Percentiles rank a stretch among this genome's conserved stretches.
Conservation (phyloP, 2,329 filamentous ascomycete species). For the Exophiala dermatitidis region DNA sequence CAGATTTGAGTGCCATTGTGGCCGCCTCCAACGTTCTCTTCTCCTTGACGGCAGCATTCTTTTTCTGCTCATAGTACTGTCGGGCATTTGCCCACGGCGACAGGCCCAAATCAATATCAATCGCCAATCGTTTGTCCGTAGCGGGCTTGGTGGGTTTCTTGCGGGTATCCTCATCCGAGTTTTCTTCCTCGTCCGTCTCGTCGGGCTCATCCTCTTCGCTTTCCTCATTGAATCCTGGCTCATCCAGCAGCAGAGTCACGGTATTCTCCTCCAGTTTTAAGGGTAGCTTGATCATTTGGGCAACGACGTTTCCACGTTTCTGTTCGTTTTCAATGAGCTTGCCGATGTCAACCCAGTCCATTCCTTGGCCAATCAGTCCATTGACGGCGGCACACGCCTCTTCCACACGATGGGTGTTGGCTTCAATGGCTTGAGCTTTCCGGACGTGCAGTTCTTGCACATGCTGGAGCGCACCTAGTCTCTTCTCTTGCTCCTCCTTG, state of each 20-base stretch:
- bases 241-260: constrained; percentile 70
- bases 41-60: constrained; percentile 74
- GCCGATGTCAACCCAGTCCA: constrained; percentile 94
- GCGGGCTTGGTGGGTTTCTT: constrained; percentile 23
- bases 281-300: constrained; percentile 76
- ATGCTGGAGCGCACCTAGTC: constrained; percentile 75
- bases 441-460: constrained; percentile 74
- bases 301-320: constrained; percentile 71
- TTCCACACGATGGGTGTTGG: constrained; percentile 82
- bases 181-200: constrained; percentile 45
- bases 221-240: constrained; percentile 58
- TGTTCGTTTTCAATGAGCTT: constrained; percentile 84
- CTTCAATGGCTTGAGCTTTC: constrained; percentile 84
- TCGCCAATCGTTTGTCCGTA: constrained; percentile 47
- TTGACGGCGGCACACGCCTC: constrained; percentile 91
- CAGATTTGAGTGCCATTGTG: constrained; percentile 74
- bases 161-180: constrained; percentile 30
- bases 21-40: constrained; percentile 80
- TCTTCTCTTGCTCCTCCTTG: constrained; percentile 71
- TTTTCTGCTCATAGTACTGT: constrained; percentile 87
- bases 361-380: constrained; percentile 81
- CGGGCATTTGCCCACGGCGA: constrained; percentile 84
- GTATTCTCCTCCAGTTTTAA: constrained; percentile 86
- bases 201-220: constrained; percentile 53
- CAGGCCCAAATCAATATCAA: constrained; percentile 78